These are phyloP conservation scores for Laetiporus sulphureus DNA, from an alignment of 1,284 basidiomycete genomes.

Conservation along the genomic window DNA sequence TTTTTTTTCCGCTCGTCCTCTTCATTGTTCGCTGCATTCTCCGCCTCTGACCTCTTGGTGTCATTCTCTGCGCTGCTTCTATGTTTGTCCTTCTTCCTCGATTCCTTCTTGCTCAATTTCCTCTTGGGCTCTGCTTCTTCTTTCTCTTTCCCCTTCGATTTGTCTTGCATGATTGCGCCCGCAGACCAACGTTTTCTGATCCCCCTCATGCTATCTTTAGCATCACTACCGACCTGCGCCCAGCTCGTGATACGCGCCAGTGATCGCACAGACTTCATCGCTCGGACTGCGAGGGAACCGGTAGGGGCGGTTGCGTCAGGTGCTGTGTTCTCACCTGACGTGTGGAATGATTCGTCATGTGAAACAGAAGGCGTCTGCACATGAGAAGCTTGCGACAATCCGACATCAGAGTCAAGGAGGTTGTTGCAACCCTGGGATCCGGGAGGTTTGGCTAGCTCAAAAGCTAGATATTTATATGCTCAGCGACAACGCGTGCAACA, in stretches of 20 bases:
- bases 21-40: constrained; percentile 26
- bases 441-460: constrained; percentile 35
- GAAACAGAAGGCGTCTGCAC: constrained; percentile 16
- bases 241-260: constrained; percentile 67
- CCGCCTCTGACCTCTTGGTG: constrained; percentile 26
- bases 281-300: constrained; percentile 67
- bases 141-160: constrained; percentile 20
- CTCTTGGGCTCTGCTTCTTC: not conserved
- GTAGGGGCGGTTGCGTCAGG: too few relatives aligned
- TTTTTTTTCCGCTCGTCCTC: constrained; percentile 29
- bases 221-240: constrained; percentile 43
- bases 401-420: constrained; percentile 53
- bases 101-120: constrained; percentile 13
- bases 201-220: constrained; percentile 28
- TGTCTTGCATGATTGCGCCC: constrained; percentile 11
- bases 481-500: too few relatives aligned
- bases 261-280: constrained; percentile 67
- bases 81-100: constrained; percentile 25
- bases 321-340: too few relatives aligned
- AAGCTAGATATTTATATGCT: constrained; percentile 39
- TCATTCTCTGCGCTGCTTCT: constrained; percentile 24
- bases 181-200: constrained; percentile 5
- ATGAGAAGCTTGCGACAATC: constrained; percentile 32
- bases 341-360: constrained; percentile 9
- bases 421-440: constrained; percentile 46